Evolutionary conservation across 495 filamentous ascomycete genomes (phyloP).

Genomic region (Podospora australis): DNA sequence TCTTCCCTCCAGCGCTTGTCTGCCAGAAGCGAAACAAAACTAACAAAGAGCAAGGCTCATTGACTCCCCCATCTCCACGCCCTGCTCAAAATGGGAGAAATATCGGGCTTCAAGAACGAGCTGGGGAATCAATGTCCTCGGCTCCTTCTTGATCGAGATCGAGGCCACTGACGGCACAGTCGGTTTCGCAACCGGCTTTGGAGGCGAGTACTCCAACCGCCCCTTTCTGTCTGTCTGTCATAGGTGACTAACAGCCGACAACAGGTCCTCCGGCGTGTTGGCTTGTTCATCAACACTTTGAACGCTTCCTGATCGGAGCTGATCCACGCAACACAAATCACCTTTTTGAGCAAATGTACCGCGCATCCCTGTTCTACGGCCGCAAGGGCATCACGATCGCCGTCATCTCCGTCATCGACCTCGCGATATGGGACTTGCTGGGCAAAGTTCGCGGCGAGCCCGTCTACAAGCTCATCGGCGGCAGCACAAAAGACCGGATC

Average conservation of each 20-base stretch:
- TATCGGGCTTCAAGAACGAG: conserved; percentile 82
- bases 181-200: conserved; percentile 89
- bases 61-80: conserved; percentile 83
- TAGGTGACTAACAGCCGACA: no score
- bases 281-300: conserved; percentile 85
- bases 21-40: neutral
- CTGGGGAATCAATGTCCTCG: conserved; percentile 93
- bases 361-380: conserved; percentile 90
- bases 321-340: conserved; percentile 85
- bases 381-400: conserved; percentile 84
- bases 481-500: conserved; percentile 69
- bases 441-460: conserved; percentile 88
- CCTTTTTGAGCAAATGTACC: conserved; percentile 93
- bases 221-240: no score
- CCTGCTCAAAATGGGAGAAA: conserved; percentile 81
- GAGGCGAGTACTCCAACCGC: conserved; percentile 50
- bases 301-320: conserved; percentile 80
- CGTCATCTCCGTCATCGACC: conserved; percentile 87
- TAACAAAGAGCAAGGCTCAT: conserved; percentile 52
- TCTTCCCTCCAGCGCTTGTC: neutral
- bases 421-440: conserved; percentile 85
- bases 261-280: conserved; percentile 79
- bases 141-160: conserved; percentile 89
- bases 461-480: conserved; percentile 90
- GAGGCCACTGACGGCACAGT: conserved; percentile 83